These are phyloP conservation scores for Hymenoscyphus fructigenus DNA, from an alignment of 2,329 filamentous ascomycete genomes.

Conservation along the genomic window DNA sequence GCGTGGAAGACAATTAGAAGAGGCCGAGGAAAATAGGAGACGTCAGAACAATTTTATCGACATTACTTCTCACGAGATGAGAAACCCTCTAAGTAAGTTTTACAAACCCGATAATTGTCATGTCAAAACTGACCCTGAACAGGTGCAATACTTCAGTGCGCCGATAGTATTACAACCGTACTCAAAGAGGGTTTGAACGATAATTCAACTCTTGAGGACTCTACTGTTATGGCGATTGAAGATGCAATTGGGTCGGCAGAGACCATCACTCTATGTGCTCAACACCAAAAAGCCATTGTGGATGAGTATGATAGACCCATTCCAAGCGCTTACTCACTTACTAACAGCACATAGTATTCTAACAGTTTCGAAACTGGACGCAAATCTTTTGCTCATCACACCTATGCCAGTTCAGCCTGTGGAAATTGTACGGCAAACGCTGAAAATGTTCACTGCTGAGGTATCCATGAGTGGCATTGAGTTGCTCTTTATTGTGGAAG, in stretches of 20 bases:
- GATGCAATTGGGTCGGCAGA: constrained; percentile 69
- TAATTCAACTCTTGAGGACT: constrained; percentile 39
- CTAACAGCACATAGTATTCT: constrained; percentile 44
- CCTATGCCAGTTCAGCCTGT: constrained; percentile 68
- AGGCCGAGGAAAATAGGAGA: constrained; percentile 75
- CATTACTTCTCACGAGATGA: constrained; percentile 71
- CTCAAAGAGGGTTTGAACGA: constrained; percentile 33
- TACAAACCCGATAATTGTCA: constrained; percentile 43
- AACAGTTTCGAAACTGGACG: constrained; percentile 70
- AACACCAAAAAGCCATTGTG: constrained; percentile 72
- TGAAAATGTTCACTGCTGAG: constrained; percentile 78
- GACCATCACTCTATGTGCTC: constrained; percentile 72
- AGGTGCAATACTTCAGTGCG: constrained; percentile 73
- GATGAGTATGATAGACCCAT: constrained; percentile 43
- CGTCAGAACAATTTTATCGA: constrained; percentile 71
- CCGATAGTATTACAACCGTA: constrained; percentile 63
- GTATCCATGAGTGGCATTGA: constrained; percentile 64
- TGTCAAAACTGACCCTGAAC: constrained; percentile 61
- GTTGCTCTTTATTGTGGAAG: constrained; percentile 65
- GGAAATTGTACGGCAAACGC: constrained; percentile 61
- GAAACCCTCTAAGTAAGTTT: constrained; percentile 63
- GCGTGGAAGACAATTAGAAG: constrained; percentile 72
- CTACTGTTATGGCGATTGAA: constrained; percentile 49
- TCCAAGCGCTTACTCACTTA: neutral
- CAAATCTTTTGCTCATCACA: constrained; percentile 66